Evolutionary conservation across 495 filamentous ascomycete genomes (phyloP), one percentile per base, ranked within the genome.

Genomic region (Lepidopterella palustris): DNA sequence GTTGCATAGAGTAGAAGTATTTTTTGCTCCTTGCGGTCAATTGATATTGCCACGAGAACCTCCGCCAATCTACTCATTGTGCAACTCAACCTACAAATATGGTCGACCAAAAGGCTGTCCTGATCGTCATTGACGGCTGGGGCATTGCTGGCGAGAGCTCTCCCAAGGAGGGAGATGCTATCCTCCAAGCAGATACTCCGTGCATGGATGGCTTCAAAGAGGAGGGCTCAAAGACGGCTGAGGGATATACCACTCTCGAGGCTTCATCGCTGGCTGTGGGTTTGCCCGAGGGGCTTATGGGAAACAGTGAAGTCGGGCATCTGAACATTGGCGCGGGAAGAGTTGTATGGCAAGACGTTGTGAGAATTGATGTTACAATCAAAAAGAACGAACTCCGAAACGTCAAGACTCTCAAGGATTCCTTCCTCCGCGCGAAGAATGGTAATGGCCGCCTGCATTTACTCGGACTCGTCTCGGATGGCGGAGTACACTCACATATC

Each of bases 51-150:
- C 39, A 47, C 58, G 58, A 45, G 57, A 56, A 71, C 73, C 73
- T 68, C 70, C 56, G 23, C 52, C 50, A 1, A 25, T 29, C 11
- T 42, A 29, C 24, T 49, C 21, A 21, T 50, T 10, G 40, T 47
- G 4, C 54, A 55, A 54, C 55, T 58, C 53, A 64, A 59, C 59
- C 61, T 35, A 40, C 21, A 48, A 57, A 45, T 8, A 93, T 92
- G 88, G 82, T 92, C 71, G 85, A 92, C 70, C 90, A 97, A 59
- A 98, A 97, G 78, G 88, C 87, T 66, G 93, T 88, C 72, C 80
- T 98, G 74, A 92, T 97, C 80, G 91, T 96, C 73, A 97, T 97
- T 79, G 95, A 98, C 77, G 93, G 93, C 63, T 98, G 93, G 93
- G 93, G 93, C 72, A 85, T 97, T 63, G 82, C 91, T 64, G 82